These are phyloP conservation scores for Colletotrichum orchidophilum DNA, from an alignment of 2,329 filamentous ascomycete genomes.

Conservation along the genomic window DNA sequence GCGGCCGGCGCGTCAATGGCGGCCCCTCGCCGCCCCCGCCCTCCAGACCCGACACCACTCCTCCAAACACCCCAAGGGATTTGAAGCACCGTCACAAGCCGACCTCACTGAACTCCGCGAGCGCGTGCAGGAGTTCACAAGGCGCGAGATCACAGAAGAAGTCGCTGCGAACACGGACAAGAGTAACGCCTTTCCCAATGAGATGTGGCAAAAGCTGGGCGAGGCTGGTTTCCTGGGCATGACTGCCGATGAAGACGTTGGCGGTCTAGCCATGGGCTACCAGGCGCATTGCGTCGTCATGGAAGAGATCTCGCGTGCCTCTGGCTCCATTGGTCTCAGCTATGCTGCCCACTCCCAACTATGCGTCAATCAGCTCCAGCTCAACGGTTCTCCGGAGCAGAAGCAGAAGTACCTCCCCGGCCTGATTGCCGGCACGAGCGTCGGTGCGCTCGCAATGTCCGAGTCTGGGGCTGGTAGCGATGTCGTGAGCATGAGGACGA, in stretches of 20 bases:
- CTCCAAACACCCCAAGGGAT: slow-evolving; percentile 68
- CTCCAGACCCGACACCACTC: slow-evolving; percentile 59
- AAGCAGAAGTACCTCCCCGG: slow-evolving; percentile 83
- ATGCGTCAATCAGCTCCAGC: slow-evolving; percentile 94
- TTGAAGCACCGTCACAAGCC: slow-evolving; percentile 72
- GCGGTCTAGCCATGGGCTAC: slow-evolving; percentile 91
- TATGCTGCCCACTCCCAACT: slow-evolving; percentile 97
- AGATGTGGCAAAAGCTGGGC: slow-evolving; percentile 94
- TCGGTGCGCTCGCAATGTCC: slow-evolving; percentile 94
- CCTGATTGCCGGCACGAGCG: slow-evolving; percentile 79
- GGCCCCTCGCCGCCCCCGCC: slow-evolving; percentile 45
- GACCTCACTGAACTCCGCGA: slow-evolving; percentile 86
- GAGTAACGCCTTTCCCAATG: slow-evolving; percentile 85
- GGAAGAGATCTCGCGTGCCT: slow-evolving; percentile 92
- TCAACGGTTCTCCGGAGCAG: slow-evolving; percentile 84
- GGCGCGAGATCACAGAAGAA: slow-evolving; percentile 86
- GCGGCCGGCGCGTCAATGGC: slow-evolving; percentile 42
- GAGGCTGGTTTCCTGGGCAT: slow-evolving; percentile 92
- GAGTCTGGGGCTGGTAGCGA: slow-evolving; percentile 92
- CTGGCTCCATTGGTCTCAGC: slow-evolving; percentile 83
- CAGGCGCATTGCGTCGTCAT: slow-evolving; percentile 96
- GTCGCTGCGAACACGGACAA: slow-evolving; percentile 85
- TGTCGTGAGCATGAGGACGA: slow-evolving; percentile 94
- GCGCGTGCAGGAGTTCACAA: slow-evolving; percentile 87
- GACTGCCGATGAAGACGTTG: slow-evolving; percentile 91